Conservation (phyloP, 2,329 filamentous ascomycete genomes). For the Saccharata proteae region DNA sequence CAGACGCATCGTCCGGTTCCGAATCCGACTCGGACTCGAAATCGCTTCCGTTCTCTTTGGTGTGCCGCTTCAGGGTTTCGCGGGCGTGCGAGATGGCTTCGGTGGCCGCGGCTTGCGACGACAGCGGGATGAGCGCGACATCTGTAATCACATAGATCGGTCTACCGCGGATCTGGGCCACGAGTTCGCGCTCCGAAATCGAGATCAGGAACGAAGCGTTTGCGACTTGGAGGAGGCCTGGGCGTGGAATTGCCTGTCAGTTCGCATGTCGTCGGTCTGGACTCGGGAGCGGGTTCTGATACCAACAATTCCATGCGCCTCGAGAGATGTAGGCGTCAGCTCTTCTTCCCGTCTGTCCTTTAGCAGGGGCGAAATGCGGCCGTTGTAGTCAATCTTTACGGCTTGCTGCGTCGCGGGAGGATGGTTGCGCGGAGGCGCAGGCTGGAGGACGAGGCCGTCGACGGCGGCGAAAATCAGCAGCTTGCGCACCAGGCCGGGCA, state of each 20-base stretch:
- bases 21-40: constrained; percentile 17
- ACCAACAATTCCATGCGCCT: constrained; percentile 46
- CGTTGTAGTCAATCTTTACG: constrained; percentile 60
- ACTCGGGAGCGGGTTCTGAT: constrained; percentile 9
- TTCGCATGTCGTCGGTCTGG: constrained; percentile 2
- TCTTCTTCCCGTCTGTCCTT: constrained; percentile 27
- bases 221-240: constrained; percentile 75
- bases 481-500: constrained; percentile 71
- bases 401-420: constrained; percentile 40
- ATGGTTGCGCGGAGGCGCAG: constrained; percentile 46
- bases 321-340: constrained; percentile 28
- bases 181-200: constrained; percentile 75
- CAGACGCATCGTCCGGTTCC: constrained; percentile 18
- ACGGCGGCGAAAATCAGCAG: constrained; percentile 67
- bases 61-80: constrained; percentile 29
- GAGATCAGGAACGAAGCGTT: constrained; percentile 73
- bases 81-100: constrained; percentile 54
- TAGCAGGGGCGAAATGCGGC: constrained; percentile 38
- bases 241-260: background rate
- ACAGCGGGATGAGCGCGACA: constrained; percentile 79
- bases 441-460: constrained; percentile 74
- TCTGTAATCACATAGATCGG: constrained; percentile 81
- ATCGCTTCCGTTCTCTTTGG: constrained; percentile 18
- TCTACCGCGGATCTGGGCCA: constrained; percentile 72
- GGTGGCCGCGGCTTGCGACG: constrained; percentile 61